Evolutionary conservation across 768 basidiomycete genomes (phyloP), one percentile per base, ranked within the genome.

Genomic region (Fistulinella prunicolor): DNA sequence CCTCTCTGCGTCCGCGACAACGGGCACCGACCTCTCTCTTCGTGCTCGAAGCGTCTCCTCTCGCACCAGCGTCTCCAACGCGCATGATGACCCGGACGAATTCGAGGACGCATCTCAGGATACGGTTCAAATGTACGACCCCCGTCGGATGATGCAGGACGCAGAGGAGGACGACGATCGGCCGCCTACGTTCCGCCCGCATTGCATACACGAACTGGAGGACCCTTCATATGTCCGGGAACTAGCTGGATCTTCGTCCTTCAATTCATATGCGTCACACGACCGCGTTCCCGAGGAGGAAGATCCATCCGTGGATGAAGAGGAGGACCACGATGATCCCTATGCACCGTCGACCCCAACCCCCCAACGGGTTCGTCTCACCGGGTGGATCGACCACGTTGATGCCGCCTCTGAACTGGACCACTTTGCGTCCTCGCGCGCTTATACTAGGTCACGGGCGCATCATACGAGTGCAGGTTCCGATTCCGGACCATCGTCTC

Each of bases 191-290:
- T 63, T 65, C 13, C 65, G 40, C 16, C 70, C 75, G 2, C 68
- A 59, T 2, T 82, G 81, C 60, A 83, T 83, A 44, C 81, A 83
- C 58, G 79, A 84, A 55, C 53, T 83, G 9, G 72, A 71, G 7
- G 66, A 66, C 37, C 64, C 66, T 19, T 66, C 66, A 3, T 66
- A 67, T 19, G 52, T 65, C 7, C 54, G 44, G 16, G 51, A 32
- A 1, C 40, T 55, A 1, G 60, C 45, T 1, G 45, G 34, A n/a
- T n/a, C n/a, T n/a, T n/a, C n/a, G 29, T 55, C 35, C 3, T 45
- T 44, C 37, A 46, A 35, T 43, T 37, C 35, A 4, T 42, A 47
- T 7, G 9, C 12, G 12, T 50, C 52, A 14, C 44, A 21, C 12
- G 37, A 50, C 3, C 42, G 3, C 6, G 9, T 23, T 17, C 38